phyloP scores from a whole-genome alignment of 495 filamentous ascomycete genomes.

The Podospora pseudocomata region DNA sequence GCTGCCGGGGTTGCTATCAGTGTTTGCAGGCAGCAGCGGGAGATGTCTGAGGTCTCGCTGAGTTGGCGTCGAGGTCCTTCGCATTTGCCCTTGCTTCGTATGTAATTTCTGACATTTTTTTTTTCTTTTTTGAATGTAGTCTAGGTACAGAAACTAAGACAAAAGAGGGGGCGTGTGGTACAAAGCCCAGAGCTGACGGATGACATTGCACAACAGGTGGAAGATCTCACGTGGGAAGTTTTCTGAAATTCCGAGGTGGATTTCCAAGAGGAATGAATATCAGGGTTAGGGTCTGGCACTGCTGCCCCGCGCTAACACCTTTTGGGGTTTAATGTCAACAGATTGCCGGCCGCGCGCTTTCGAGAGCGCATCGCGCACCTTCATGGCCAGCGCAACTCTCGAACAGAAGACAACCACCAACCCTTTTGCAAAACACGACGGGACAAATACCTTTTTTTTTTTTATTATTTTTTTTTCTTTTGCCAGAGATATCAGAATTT shows the following conservation, averaged over 20 bases:
- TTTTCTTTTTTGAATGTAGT: neutral
- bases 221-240: neutral
- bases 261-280: neutral
- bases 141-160: neutral
- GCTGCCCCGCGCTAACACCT: slow-evolving; percentile 1
- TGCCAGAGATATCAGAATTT: too few species aligned
- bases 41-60: neutral
- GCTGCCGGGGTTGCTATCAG: neutral
- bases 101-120: neutral
- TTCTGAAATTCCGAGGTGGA: neutral
- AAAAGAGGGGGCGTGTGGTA: neutral
- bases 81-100: neutral
- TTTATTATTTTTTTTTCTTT: too few species aligned
- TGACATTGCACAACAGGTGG: neutral
- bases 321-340: slow-evolving; percentile 17
- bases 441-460: neutral
- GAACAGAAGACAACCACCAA: neutral
- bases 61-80: neutral
- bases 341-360: neutral
- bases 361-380: neutral
- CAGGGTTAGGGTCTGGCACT: neutral
- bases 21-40: neutral
- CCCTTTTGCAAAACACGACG: neutral
- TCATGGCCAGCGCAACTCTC: neutral
- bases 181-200: neutral